Evolutionary conservation across 2,329 filamentous ascomycete species (phyloP).

Genomic region (Nemania bipapillata): DNA sequence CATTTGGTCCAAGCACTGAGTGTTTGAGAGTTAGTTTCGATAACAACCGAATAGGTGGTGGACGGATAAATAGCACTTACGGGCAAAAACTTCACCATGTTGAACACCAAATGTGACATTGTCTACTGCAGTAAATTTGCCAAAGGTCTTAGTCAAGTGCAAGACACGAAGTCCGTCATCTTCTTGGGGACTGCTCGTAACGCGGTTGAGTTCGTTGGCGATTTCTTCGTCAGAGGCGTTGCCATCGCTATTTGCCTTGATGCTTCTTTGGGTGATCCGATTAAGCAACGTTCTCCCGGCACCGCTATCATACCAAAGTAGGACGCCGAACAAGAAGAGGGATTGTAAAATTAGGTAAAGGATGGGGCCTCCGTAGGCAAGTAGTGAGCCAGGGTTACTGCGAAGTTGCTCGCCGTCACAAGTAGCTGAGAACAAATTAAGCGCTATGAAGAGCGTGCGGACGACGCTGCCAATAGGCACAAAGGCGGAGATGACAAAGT

Average conservation of each 20-base stretch:
- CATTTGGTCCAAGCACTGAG: conserved; percentile 81
- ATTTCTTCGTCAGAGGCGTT: conserved; percentile 67
- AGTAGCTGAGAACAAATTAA: conserved; percentile 85
- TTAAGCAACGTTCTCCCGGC: conserved; percentile 64
- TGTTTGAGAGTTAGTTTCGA: conserved; percentile 8
- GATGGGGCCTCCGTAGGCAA: conserved; percentile 84
- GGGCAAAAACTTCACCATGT: conserved; percentile 84
- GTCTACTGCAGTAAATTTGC: conserved; percentile 81
- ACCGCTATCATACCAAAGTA: conserved; percentile 85
- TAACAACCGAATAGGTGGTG: not conserved
- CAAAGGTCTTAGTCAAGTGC: conserved; percentile 83
- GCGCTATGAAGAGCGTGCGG: conserved; percentile 76
- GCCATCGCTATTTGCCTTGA: conserved; percentile 48
- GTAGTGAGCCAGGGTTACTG: conserved; percentile 74
- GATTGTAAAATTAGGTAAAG: conserved; percentile 82
- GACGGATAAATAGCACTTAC: conserved; percentile 19
- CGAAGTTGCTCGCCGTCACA: conserved; percentile 74
- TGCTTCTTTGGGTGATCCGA: conserved; percentile 49
- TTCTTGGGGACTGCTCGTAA: conserved; percentile 61
- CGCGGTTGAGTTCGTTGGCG: conserved; percentile 70
- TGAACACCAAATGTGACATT: conserved; percentile 86
- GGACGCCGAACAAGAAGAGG: conserved; percentile 73
- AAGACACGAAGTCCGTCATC: conserved; percentile 79
- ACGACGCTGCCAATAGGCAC: conserved; percentile 81
- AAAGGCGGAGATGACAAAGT: conserved; percentile 78